A percentile compares a stretch with the other conserved stretches of the same genome.
Evolutionary conservation across 345 rosid species (phyloP).

Genomic region (Eucalyptus melliodora): DNA sequence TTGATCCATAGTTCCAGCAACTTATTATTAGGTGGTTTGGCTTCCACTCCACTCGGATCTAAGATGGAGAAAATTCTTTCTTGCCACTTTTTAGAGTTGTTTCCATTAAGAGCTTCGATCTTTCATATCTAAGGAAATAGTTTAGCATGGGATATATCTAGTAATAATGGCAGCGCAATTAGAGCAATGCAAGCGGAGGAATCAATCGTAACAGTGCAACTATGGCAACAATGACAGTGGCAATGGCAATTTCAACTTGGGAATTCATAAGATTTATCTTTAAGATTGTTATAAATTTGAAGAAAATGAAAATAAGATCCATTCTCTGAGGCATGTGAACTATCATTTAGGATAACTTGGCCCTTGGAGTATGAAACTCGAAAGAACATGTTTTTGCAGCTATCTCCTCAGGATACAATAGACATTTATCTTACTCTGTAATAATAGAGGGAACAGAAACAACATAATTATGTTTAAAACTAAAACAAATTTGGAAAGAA

Average conservation of each 20-base stretch:
- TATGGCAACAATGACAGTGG: background rate
- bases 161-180: background rate
- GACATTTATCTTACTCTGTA: background rate
- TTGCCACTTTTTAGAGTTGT: background rate
- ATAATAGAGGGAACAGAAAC: background rate
- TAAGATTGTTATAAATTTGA: background rate
- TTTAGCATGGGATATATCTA: background rate
- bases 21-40: background rate
- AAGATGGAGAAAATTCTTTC: background rate
- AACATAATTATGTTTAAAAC: background rate
- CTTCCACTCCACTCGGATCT: background rate
- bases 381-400: background rate
- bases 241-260: background rate
- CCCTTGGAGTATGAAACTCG: background rate
- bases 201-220: background rate
- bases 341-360: background rate
- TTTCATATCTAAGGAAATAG: background rate
- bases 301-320: background rate
- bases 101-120: background rate
- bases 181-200: background rate
- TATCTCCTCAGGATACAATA: background rate
- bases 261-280: background rate
- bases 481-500: background rate
- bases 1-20: background rate
- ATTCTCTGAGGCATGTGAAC: background rate